Evolutionary conservation across 225 moss, liverwort and hornwort species (phyloP).

Genomic region (Climacium dendroides): DNA sequence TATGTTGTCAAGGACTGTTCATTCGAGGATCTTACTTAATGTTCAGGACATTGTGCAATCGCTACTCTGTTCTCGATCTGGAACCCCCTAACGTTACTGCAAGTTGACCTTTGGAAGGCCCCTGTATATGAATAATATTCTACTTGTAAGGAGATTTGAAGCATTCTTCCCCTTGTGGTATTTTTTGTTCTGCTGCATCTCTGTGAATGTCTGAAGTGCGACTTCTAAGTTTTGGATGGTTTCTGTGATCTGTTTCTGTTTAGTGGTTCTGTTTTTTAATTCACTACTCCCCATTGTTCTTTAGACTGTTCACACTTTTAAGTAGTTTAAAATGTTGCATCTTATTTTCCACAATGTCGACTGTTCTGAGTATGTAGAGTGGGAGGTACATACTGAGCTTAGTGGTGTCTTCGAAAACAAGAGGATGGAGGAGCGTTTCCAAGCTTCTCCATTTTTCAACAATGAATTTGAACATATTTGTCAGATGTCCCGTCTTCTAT

Average conservation of each 20-base stretch:
- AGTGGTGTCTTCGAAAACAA: not conserved
- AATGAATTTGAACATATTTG: not conserved
- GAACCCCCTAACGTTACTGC: not conserved
- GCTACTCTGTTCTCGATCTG: not conserved
- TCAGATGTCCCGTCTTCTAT: too few species aligned
- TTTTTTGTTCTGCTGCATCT: too few species aligned
- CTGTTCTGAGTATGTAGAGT: not conserved
- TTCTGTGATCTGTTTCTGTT: not conserved
- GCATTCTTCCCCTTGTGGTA: not conserved
- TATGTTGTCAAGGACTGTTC: slow-evolving; percentile 5
- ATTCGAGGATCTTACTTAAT: not conserved
- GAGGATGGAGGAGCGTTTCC: not conserved
- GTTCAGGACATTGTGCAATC: slow-evolving; percentile 11
- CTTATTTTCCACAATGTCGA: too few species aligned
- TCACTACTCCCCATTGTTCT: not conserved
- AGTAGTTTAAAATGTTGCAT: not conserved
- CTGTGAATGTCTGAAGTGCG: not conserved
- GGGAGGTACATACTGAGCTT: not conserved
- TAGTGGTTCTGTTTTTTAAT: too few species aligned
- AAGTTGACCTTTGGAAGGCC: not conserved
- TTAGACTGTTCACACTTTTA: not conserved
- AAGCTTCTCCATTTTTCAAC: not conserved
- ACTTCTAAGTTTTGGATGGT: not conserved
- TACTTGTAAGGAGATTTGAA: not conserved
- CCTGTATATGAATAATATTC: slow-evolving; percentile 18